Base-by-base conservation (phyloP, 2,329 filamentous ascomycete species). In the Colletotrichum graminicola region DNA sequence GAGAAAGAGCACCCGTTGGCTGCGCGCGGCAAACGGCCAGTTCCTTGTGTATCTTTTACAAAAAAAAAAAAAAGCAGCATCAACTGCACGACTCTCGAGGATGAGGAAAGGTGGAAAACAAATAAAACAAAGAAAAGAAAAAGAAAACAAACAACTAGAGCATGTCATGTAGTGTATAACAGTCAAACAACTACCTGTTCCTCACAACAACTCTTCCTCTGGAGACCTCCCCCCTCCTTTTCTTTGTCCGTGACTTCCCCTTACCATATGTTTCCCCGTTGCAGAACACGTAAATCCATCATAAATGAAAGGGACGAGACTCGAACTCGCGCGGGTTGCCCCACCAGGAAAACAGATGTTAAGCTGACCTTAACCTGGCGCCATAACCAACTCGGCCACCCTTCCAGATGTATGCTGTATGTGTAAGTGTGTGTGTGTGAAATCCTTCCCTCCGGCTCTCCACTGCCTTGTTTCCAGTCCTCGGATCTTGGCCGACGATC, bases 221-320 rank as follows among this genome's bases (percentile, higher is more conserved):
- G 41, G 2, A 45, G 45, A 11, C 10, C 10, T 18, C 7, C 10
- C 10, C 7, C 7, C 11, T 11, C 12, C 45, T 18, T 18, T 5
- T 29, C 43, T 1, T 10, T 12, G 5, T 1, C n/a, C n/a, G 18
- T 45, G 18, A 45, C 18, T 45, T n/a, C 43, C 1, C 21, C 1
- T 0, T 3, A 16, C 18, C 43, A 18, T 45, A 18, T 45, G 6
- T 45, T n/a, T 16, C 10, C 36, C 41, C 14, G 21, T 45, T 4
- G 18, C 18, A 10, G 18, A 0, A 45, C 43, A 45, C 43, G 43
- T n/a, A 45, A n/a, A n/a, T 10, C 10, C 7, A 18, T 21, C 21
- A 55, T n/a, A 55, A 55, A 2, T 36, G 52, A 36, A 55, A 55
- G 52, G 52, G 52, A 55, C 52, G 52, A 55, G 52, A 55, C 52